phyloP scores from a whole-genome alignment of 192 early-diverging fungal species.

The Diversispora epigaea region DNA sequence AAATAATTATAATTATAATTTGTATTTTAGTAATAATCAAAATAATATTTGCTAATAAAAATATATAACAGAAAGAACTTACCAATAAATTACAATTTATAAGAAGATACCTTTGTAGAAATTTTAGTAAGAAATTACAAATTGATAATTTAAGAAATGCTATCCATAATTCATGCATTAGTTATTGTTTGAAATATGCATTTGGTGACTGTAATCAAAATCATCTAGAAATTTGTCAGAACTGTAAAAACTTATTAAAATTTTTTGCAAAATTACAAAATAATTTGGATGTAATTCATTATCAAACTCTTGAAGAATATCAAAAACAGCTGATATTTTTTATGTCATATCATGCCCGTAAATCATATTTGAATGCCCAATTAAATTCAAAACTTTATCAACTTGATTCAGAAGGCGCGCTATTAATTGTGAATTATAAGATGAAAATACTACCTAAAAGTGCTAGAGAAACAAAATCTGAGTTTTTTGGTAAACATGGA shows the following conservation, averaged over 20 bases:
- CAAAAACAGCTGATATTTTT: neutral
- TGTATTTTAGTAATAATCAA: no score
- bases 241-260: no score
- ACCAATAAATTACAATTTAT: no score
- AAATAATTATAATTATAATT: no score
- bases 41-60: no score
- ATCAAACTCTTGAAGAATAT: no score
- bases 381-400: neutral
- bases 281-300: neutral
- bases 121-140: constrained; percentile 1
- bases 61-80: no score
- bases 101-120: neutral
- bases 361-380: neutral
- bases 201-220: neutral
- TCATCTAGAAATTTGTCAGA: no score
- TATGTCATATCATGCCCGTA: neutral
- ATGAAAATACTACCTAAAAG: neutral
- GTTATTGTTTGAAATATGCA: neutral
- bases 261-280: no score
- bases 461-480: no score
- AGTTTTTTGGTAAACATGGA: neutral
- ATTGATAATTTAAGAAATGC: neutral
- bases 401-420: neutral
- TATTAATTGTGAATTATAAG: constrained; percentile 2
- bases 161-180: constrained; percentile 2